Base-by-base conservation (phyloP, 805 yeast species). In the Candida boidinii region DNA sequence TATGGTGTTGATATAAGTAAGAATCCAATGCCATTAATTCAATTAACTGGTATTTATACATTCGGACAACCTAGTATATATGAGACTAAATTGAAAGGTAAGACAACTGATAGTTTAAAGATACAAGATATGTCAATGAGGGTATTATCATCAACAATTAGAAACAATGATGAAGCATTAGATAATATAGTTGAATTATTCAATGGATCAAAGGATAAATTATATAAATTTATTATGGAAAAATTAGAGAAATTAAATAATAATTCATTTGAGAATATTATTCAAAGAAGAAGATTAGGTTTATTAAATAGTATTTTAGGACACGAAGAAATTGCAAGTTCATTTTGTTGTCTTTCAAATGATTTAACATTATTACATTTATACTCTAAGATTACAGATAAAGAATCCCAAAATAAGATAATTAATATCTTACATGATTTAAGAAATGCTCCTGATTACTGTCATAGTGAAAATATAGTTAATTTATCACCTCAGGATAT, bases 81-180 rank as follows among this genome's bases (percentile, higher is more conserved):
- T 16, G 17, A 22, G 7, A 28, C 30, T 35, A 23, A 10, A n/a
- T 22, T 2, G 9, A 9, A 1, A 34, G 37, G 9, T 10, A 30
- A 2, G 36, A 35, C 28, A 36, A 36, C 4, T 21, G 46, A 16
- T 30, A 41, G 19, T 7, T 32, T 31, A 0, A 42, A 34, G n/a
- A 30, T 63, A 1, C 60, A 66, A 36, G 92, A 85, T 36, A 45
- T 69, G 28, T 53, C 76, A 1, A 68, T 75, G 11, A 62, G 86
- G 39, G 62, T 80, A 19, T 60, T 87, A 37, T 78, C 82, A 0
- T 66, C 84, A 5, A 56, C 88, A 4, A 53, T 86, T 28, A 66
- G 95, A 45, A 86, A 86, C 51, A 87, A 87, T 49, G 76, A 74
- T 2, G 70, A 42, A 3, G 56, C 59, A 1, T 49, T 48, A 28